Evolutionary conservation across 75 land plant species (phyloP).

Genomic region (Azolla pinnata): DNA sequence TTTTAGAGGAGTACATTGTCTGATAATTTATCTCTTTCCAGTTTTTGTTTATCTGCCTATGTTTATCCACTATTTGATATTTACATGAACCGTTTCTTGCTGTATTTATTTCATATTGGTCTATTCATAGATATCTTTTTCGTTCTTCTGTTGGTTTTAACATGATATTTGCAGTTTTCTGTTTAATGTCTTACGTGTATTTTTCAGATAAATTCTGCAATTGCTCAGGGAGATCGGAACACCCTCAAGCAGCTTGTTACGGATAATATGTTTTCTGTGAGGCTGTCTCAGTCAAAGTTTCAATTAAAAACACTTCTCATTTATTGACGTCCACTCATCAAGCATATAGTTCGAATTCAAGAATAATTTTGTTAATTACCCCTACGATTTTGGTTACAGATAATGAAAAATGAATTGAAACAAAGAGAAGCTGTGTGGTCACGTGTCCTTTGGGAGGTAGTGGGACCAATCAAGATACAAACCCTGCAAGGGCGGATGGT

Average conservation of each 20-base stretch:
- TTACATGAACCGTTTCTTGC: too few relatives aligned
- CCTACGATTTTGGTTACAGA: constrained; percentile 18
- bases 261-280: constrained; percentile 82
- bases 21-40: too few relatives aligned
- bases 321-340: background rate
- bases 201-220: constrained; percentile 62
- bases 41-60: too few relatives aligned
- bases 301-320: background rate
- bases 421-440: constrained; percentile 63
- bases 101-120: too few relatives aligned
- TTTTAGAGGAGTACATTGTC: too few relatives aligned
- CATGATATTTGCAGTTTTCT: too few relatives aligned
- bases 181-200: too few relatives aligned
- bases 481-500: constrained; percentile 85
- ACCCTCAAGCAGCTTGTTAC: constrained; percentile 70
- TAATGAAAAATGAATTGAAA: constrained; percentile 76
- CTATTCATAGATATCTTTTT: too few relatives aligned
- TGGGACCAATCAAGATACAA: constrained; percentile 53
- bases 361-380: background rate
- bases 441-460: constrained; percentile 66
- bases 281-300: constrained; percentile 7
- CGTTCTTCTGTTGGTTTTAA: too few relatives aligned
- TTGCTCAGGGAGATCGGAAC: constrained; percentile 57
- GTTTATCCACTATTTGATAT: too few relatives aligned
- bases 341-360: background rate